Percentiles rank a stretch among this genome's conserved stretches.
Conservation (phyloP, 257 asterid species). For the Lithospermum erythrorhizon region DNA sequence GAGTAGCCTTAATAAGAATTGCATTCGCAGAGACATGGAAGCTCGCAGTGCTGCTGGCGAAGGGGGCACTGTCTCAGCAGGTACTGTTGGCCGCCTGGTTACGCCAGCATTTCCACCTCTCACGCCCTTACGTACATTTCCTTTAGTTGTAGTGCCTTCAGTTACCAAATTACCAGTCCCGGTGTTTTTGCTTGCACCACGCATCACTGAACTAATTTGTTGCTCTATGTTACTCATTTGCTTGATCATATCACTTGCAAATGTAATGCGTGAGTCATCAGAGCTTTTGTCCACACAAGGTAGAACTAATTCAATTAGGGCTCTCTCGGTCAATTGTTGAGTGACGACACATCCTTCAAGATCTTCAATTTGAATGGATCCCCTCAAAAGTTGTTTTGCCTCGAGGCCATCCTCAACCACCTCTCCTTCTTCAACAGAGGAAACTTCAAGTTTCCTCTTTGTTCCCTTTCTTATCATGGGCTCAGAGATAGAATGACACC, state of each 20-base stretch:
- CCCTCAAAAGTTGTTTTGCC: constrained; percentile 43
- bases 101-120: constrained; percentile 69
- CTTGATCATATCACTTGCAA: constrained; percentile 92
- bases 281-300: constrained; percentile 91
- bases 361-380: constrained; percentile 33
- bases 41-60: constrained; percentile 85
- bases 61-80: constrained; percentile 73
- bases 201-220: constrained; percentile 70
- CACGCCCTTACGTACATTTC: constrained; percentile 57
- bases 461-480: constrained; percentile 35
- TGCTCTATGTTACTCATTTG: constrained; percentile 87
- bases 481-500: constrained; percentile 46
- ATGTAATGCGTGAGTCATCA: constrained; percentile 63
- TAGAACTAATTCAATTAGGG: constrained; percentile 72
- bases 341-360: constrained; percentile 39
- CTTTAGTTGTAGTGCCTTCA: constrained; percentile 69
- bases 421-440: constrained; percentile 90
- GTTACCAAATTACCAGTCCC: constrained; percentile 38
- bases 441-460: constrained; percentile 53
- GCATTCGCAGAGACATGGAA: constrained; percentile 83
- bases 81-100: constrained; percentile 48
- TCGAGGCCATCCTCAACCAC: constrained; percentile 67
- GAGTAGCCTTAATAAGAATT: constrained; percentile 77
- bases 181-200: constrained; percentile 60
- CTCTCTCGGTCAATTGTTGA: constrained; percentile 82